Evolutionary conservation across 345 rosid genomes (phyloP).

Genomic region (thale cress (Arabidopsis thaliana)): TAIR10.1 NC_003070.9:4981001-4981500

Average conservation of each 20-base stretch:
- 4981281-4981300: constrained; percentile 39
- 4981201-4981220: constrained; percentile 47
- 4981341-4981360: constrained; percentile 70
- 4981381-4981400: constrained; percentile 98
- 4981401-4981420: constrained; percentile 85
- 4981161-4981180: constrained; percentile 71
- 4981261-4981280: constrained; percentile 43
- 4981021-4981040: neutral
- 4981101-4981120: constrained; percentile 65
- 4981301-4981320: constrained; percentile 79
- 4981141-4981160: constrained; percentile 57
- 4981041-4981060: constrained; percentile 33
- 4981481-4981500: constrained; percentile 7
- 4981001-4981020: constrained; percentile 26
- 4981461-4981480: neutral
- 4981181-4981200: constrained; percentile 48
- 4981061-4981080: constrained; percentile 26
- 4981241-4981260: constrained; percentile 66
- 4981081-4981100: constrained; percentile 52
- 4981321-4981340: constrained; percentile 69
- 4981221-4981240: constrained; percentile 90
- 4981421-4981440: constrained; percentile 90
- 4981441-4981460: constrained; percentile 92
- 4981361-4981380: constrained; percentile 84
- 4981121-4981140: constrained; percentile 65